These are phyloP conservation scores for Bacidia rubella DNA, from an alignment of 495 filamentous ascomycete species.

Conservation along the genomic window DNA sequence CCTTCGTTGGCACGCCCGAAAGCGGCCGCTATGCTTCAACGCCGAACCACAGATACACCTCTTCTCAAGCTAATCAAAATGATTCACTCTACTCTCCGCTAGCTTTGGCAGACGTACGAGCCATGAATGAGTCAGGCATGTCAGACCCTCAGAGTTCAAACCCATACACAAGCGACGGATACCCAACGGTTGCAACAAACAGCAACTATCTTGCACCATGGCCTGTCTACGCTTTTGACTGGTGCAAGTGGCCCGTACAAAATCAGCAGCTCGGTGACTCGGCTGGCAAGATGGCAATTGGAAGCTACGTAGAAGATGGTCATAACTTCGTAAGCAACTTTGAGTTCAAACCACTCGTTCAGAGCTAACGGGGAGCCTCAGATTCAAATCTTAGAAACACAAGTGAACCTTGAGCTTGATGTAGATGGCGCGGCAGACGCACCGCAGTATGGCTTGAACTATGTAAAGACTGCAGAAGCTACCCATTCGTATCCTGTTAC, in stretches of 20 bases:
- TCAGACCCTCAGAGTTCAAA: constrained; percentile 41
- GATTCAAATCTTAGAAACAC: constrained; percentile 96
- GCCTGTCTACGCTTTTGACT: constrained; percentile 93
- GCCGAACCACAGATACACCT: constrained; percentile 47
- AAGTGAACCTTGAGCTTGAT: constrained; percentile 55
- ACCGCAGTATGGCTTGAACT: constrained; percentile 69
- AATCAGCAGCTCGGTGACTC: constrained; percentile 45
- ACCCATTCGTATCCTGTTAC: constrained; percentile 97
- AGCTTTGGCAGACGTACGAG: constrained; percentile 80
- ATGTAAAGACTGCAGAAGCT: constrained; percentile 89
- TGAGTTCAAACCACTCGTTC: background rate
- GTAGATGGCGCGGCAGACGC: constrained; percentile 48
- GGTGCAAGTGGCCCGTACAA: constrained; percentile 95
- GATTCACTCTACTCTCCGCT: constrained; percentile 72
- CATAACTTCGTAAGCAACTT: constrained; percentile 73
- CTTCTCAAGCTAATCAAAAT: constrained; percentile 53
- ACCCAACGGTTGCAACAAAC: constrained; percentile 44
- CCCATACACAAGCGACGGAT: constrained; percentile 28
- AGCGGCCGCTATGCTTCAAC: constrained; percentile 53
- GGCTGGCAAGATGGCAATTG: constrained; percentile 81
- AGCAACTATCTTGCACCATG: constrained; percentile 92
- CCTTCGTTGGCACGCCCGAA: constrained; percentile 55
- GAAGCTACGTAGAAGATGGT: constrained; percentile 93
- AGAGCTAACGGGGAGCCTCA: constrained; percentile 22
- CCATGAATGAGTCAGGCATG: constrained; percentile 59